Conservation (phyloP, 345 rosid species). For the Pelargonium nanum region DNA sequence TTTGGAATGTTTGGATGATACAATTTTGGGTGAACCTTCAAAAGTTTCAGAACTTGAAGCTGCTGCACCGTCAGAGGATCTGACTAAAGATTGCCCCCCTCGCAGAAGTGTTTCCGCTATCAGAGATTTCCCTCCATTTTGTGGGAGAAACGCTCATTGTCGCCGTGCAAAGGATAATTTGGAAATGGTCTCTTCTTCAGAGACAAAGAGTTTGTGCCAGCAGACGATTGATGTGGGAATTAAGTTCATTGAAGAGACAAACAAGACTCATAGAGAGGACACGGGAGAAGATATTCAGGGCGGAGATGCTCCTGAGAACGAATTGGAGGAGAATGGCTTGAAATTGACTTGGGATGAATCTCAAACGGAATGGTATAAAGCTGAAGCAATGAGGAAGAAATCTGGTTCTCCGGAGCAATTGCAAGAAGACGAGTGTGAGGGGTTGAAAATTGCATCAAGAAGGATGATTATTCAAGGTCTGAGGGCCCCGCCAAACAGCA, state of each 20-base stretch:
- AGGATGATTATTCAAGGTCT: conserved; percentile 25
- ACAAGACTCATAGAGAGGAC: conserved; percentile 15
- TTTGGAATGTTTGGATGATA: conserved; percentile 5
- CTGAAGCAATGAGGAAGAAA: no score
- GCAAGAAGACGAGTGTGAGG: conserved; percentile 8
- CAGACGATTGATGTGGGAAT: no score
- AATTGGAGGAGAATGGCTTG: conserved; percentile 12
- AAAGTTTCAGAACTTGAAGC: conserved; percentile 6
- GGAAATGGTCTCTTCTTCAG: conserved; percentile 6
- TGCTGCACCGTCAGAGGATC: conserved; percentile 5
- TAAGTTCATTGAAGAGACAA: no score
- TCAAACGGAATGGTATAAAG: conserved; percentile 1
- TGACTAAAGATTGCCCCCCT: conserved; percentile 28
- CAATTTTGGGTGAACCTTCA: conserved; percentile 3
- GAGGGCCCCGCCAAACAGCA: conserved; percentile 18
- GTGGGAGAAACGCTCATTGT: conserved; percentile 33
- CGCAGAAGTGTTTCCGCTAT: conserved; percentile 36
- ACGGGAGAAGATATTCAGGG: conserved; percentile 10
- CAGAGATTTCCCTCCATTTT: conserved; percentile 45
- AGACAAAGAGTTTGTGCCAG: conserved; percentile 11
- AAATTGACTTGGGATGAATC: conserved; percentile 12
- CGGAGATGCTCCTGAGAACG: no score
- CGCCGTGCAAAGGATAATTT: conserved; percentile 10
- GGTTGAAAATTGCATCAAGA: conserved; percentile 2
- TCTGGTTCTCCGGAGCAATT: conserved; percentile 6